phyloP scores from a whole-genome alignment of 2,329 filamentous ascomycete genomes.

The Alternaria infectoria region DNA sequence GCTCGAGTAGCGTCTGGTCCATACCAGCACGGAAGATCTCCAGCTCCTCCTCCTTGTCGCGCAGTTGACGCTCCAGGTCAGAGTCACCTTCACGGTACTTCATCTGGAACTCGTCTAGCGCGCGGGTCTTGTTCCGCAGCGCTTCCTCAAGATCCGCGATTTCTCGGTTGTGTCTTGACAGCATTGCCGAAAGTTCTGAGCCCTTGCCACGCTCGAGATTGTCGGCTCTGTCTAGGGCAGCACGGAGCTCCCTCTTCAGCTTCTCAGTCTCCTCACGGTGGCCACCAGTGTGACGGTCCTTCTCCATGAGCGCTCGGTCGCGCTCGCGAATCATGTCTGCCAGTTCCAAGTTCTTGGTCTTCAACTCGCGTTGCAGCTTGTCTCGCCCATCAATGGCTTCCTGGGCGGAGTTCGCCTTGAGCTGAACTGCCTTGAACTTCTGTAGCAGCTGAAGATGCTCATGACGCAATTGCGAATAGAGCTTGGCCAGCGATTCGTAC shows the following conservation, averaged over 20 bases:
- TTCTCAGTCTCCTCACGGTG: conserved; percentile 96
- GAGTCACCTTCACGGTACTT: conserved; percentile 80
- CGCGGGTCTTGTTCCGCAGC: conserved; percentile 81
- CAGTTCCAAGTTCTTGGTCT: conserved; percentile 98
- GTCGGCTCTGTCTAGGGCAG: conserved; percentile 90
- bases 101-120: conserved; percentile 81
- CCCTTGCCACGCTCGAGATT: conserved; percentile 93
- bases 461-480: conserved; percentile 93
- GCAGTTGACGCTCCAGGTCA: conserved; percentile 83
- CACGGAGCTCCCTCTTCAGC: conserved; percentile 87
- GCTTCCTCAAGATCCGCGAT: conserved; percentile 97
- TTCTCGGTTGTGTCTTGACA: conserved; percentile 95
- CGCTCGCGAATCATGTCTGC: conserved; percentile 98
- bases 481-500: conserved; percentile 93
- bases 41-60: conserved; percentile 96
- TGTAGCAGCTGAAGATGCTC: conserved; percentile 94
- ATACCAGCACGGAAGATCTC: conserved; percentile 98
- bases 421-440: conserved; percentile 93
- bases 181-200: conserved; percentile 91
- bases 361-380: conserved; percentile 95
- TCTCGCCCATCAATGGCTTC: conserved; percentile 95
- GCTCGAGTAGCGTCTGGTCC: conserved; percentile 92
- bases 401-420: conserved; percentile 95
- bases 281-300: conserved; percentile 82
- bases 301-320: conserved; percentile 90